Base-by-base conservation (phyloP, 257 asterid genomes). In the Petrea volubilis region DNA sequence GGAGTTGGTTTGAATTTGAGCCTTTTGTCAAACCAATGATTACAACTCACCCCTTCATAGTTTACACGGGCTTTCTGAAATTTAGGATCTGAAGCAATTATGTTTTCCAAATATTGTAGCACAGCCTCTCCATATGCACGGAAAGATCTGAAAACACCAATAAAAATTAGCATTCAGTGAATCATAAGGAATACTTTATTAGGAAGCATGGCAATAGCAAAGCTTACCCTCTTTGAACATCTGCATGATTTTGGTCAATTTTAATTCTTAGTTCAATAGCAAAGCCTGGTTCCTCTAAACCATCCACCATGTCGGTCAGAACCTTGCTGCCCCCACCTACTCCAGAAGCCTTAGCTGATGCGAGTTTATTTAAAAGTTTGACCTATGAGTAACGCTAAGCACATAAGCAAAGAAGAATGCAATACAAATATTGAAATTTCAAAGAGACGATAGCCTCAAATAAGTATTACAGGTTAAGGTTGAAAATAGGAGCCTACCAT, bases 41-140 rank as follows among this genome's bases (percentile, higher is more conserved):
- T 24, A 17, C 46, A 64, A 81, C 94, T 86, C 81, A 90, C 99
- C 74, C 99, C 98, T 90, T 95, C 99, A 69, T 95, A 78, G 80
- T 92, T 95, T 59, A 88, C 92, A n/a, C 94, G 93, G 61, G 98
- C 96, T 80, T 92, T 95, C 74, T 80, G 90, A 75, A 95, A 96
- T 61, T 82, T 85, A 5, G 85, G 73, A 72, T 95, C 92, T 5
- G 87, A 77, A 64, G 72, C 88, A n/a, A 71, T 62, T 25, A 78
- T 18, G 62, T 82, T 86, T 58, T 76, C 86, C 80, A 95, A 82
- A 71, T 88, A 89, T 64, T 84, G 84, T 33, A 95, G 81, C 76
- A 95, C 88, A 18, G 92, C 94, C 84, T 90, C 99, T 62, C 99
- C 99, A 79, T 95, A 95, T n/a, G 87, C 91, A 55, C 83, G 92